Conservation (phyloP, 2,329 filamentous ascomycete species). For the Iodosphaeria phyllophila region DNA sequence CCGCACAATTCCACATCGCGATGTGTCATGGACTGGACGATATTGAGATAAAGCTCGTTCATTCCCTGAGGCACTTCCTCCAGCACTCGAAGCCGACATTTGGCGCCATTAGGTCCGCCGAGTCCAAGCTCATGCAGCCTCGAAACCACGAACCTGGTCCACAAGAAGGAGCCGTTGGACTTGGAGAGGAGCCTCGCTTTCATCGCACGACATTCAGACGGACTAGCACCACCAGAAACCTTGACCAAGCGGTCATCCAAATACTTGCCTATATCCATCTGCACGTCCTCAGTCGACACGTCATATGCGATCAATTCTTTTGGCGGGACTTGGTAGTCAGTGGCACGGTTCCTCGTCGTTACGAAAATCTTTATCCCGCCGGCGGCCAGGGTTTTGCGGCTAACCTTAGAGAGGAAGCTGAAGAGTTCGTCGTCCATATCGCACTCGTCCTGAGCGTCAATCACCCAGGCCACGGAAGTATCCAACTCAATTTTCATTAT, state of each 20-base stretch:
- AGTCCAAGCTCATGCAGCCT: slow-evolving; percentile 10
- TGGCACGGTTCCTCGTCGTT: background rate
- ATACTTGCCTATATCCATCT: slow-evolving; percentile 6
- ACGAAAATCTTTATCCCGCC: slow-evolving; percentile 6
- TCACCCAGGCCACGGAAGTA: slow-evolving; percentile 11
- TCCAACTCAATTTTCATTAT: slow-evolving; percentile 7
- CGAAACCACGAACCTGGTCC: slow-evolving; percentile 15
- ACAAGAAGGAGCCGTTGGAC: slow-evolving; percentile 17
- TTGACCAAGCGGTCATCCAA: too few species aligned
- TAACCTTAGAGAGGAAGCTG: slow-evolving; percentile 7
- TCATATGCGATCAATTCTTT: slow-evolving; percentile 7
- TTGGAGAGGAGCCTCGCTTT: slow-evolving; percentile 15
- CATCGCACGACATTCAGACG: too few species aligned
- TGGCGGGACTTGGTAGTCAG: background rate
- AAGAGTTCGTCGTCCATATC: slow-evolving; percentile 5
- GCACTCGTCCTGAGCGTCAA: slow-evolving; percentile 17
- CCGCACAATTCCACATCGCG: slow-evolving; percentile 13
- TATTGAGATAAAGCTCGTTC: slow-evolving; percentile 15
- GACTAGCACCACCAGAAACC: too few species aligned
- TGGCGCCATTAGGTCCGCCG: too few species aligned
- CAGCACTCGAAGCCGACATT: slow-evolving; percentile 5
- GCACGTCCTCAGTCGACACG: slow-evolving; percentile 3
- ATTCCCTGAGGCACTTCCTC: slow-evolving; percentile 16
- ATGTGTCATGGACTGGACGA: slow-evolving; percentile 13
- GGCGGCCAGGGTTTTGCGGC: too few species aligned